Conservation (phyloP, 2,329 filamentous ascomycete genomes). For the Colletotrichum salicis region DNA sequence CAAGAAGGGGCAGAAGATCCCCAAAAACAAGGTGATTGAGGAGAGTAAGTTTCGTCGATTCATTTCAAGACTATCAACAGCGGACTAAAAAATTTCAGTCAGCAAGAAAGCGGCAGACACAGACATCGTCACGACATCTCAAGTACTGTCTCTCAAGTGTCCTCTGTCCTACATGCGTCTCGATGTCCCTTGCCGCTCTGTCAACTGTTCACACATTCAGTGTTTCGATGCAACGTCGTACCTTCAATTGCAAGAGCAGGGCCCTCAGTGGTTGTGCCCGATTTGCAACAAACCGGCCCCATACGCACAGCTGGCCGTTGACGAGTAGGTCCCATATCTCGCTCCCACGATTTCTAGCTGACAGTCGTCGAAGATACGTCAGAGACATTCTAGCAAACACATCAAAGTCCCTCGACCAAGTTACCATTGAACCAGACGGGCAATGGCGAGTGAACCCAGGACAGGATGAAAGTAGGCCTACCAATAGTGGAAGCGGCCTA, state of each 20-base stretch:
- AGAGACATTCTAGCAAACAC: constrained; percentile 86
- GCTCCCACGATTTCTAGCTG: constrained; percentile 25
- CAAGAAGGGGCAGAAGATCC: constrained; percentile 75
- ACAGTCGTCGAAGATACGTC: constrained; percentile 71
- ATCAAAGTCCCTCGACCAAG: constrained; percentile 77
- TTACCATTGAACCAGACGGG: constrained; percentile 89
- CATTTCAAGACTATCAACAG: not conserved
- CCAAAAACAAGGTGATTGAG: constrained; percentile 81
- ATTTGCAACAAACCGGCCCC: constrained; percentile 87
- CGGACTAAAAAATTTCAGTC: constrained; percentile 63
- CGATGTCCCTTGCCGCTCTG: constrained; percentile 80
- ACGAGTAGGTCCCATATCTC: constrained; percentile 71
- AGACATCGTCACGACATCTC: constrained; percentile 89
- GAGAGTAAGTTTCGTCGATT: constrained; percentile 71
- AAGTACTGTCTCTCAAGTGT: constrained; percentile 90
- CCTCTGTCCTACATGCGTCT: constrained; percentile 89
- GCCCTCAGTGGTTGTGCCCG: constrained; percentile 95
- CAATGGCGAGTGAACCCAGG: constrained; percentile 69
- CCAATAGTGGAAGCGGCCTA: constrained; percentile 40
- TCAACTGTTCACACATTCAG: constrained; percentile 86
- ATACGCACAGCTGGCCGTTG: constrained; percentile 85
- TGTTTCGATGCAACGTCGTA: constrained; percentile 96
- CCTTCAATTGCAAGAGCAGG: constrained; percentile 93
- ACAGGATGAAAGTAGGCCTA: constrained; percentile 43
- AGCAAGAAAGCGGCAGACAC: constrained; percentile 83